A percentile compares a stretch with the other conserved stretches of the same genome.
Evolutionary conservation across 2,329 filamentous ascomycete species (phyloP).

Genomic region (Paecilomyces formosus): DNA sequence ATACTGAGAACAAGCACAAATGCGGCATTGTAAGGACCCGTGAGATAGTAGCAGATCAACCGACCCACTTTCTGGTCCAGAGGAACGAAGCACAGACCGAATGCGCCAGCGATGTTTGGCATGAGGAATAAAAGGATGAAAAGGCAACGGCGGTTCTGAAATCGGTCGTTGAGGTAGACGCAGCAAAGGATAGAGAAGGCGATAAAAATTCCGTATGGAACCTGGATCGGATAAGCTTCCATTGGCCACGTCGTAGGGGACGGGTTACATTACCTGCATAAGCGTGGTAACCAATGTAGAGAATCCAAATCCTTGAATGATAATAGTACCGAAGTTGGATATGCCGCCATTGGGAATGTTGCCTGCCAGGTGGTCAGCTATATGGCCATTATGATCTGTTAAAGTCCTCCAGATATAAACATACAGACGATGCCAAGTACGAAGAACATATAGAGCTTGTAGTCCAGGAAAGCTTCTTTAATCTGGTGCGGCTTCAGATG

Average conservation of each 20-base stretch:
- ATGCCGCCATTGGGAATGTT: conserved; percentile 53
- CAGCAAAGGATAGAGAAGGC: conserved; percentile 44
- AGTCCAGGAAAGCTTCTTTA: conserved; percentile 49
- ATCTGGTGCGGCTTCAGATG: conserved; percentile 49
- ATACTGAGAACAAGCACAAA: conserved; percentile 45
- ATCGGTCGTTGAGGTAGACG: conserved; percentile 42
- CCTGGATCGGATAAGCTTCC: conserved; percentile 14
- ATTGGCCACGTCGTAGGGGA: not conserved
- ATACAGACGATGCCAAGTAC: conserved; percentile 40
- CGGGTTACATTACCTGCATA: conserved; percentile 33
- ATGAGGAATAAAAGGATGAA: conserved; percentile 51
- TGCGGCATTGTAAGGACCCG: conserved; percentile 48
- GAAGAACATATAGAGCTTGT: conserved; percentile 54
- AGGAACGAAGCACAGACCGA: conserved; percentile 51
- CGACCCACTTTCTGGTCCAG: conserved; percentile 44
- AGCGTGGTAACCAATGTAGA: conserved; percentile 47
- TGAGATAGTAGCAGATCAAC: conserved; percentile 52
- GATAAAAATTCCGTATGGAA: conserved; percentile 45
- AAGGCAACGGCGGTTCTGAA: conserved; percentile 42
- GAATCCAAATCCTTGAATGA: conserved; percentile 53
- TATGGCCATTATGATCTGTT: not conserved
- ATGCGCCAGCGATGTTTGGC: conserved; percentile 53
- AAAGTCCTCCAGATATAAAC: not conserved
- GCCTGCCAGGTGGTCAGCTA: conserved; percentile 11
- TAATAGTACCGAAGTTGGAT: conserved; percentile 51